Percentiles rank a stretch among this genome's conserved stretches.
Evolutionary conservation across 2,329 filamentous ascomycete species (phyloP).

Genomic region (Pestalotiopsis sp.): DNA sequence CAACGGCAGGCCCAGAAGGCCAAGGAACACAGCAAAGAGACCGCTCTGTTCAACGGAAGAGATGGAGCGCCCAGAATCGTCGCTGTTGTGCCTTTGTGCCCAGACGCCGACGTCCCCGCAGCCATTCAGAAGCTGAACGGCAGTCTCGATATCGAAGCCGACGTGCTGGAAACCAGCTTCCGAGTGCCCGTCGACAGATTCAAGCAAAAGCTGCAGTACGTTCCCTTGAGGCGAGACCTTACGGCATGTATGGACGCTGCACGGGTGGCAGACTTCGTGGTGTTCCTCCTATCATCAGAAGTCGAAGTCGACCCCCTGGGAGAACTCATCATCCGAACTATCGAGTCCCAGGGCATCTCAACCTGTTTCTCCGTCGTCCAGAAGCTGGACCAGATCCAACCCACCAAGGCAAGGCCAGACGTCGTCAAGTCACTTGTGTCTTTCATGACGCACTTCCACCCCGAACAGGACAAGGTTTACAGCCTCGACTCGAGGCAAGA

Average conservation of each 20-base stretch:
- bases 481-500: constrained; percentile 87
- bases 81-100: constrained; percentile 81
- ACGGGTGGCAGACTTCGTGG: constrained; percentile 84
- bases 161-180: constrained; percentile 58
- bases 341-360: constrained; percentile 93
- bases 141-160: constrained; percentile 76
- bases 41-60: constrained; percentile 79
- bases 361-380: constrained; percentile 87
- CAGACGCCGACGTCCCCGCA: constrained; percentile 65
- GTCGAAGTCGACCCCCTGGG: constrained; percentile 83
- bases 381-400: constrained; percentile 74
- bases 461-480: constrained; percentile 86
- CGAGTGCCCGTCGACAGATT: constrained; percentile 82
- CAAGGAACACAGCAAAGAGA: constrained; percentile 76
- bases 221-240: constrained; percentile 73
- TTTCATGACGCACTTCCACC: constrained; percentile 93
- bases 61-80: constrained; percentile 87
- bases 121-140: constrained; percentile 72
- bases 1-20: constrained; percentile 85
- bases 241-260: constrained; percentile 81
- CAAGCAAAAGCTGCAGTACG: constrained; percentile 90
- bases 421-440: constrained; percentile 83
- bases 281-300: constrained; percentile 80
- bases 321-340: constrained; percentile 79
- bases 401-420: constrained; percentile 74